A percentile compares a stretch with the other conserved stretches of the same genome.
Evolutionary conservation across 2,329 filamentous ascomycete species (phyloP).

Genomic region (Fusarium tanahbumbuense): DNA sequence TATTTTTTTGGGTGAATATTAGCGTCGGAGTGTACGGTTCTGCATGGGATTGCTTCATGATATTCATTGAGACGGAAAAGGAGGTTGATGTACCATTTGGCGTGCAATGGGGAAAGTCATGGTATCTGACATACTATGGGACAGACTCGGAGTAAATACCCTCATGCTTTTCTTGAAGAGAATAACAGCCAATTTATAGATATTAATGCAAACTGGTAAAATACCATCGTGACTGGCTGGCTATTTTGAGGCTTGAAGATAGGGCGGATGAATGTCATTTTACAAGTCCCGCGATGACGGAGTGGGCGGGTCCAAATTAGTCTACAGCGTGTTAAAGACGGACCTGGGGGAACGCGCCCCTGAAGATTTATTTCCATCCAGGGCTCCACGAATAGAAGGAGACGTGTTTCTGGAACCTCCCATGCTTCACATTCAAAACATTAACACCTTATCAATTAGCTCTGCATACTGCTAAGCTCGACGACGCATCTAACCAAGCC

Average conservation of each 20-base stretch:
- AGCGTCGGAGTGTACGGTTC: slow-evolving; percentile 44
- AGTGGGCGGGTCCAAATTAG: slow-evolving; percentile 42
- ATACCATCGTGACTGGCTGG: not conserved
- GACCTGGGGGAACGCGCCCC: slow-evolving; percentile 31
- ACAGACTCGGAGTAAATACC: slow-evolving; percentile 35
- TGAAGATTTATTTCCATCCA: slow-evolving; percentile 24
- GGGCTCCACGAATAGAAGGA: slow-evolving; percentile 29
- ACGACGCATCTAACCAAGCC: slow-evolving; percentile 1
- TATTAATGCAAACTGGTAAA: not conserved
- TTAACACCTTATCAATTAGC: slow-evolving; percentile 1
- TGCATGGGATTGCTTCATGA: slow-evolving; percentile 40
- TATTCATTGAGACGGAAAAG: slow-evolving; percentile 32
- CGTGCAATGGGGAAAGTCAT: slow-evolving; percentile 16
- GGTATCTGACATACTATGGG: slow-evolving; percentile 25
- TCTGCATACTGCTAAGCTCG: not conserved
- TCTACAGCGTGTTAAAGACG: not conserved
- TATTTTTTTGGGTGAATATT: slow-evolving; percentile 44
- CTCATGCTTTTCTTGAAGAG: slow-evolving; percentile 16
- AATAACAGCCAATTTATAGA: slow-evolving; percentile 14
- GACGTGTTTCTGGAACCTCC: slow-evolving; percentile 26
- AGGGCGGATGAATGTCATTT: slow-evolving; percentile 26
- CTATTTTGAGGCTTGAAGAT: slow-evolving; percentile 2
- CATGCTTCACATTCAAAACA: slow-evolving; percentile 37
- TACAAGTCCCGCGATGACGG: slow-evolving; percentile 33
- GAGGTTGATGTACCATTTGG: slow-evolving; percentile 31